These are phyloP conservation scores for Quercus wislizeni DNA, from an alignment of 306 rosid genomes.

Conservation along the genomic window DNA sequence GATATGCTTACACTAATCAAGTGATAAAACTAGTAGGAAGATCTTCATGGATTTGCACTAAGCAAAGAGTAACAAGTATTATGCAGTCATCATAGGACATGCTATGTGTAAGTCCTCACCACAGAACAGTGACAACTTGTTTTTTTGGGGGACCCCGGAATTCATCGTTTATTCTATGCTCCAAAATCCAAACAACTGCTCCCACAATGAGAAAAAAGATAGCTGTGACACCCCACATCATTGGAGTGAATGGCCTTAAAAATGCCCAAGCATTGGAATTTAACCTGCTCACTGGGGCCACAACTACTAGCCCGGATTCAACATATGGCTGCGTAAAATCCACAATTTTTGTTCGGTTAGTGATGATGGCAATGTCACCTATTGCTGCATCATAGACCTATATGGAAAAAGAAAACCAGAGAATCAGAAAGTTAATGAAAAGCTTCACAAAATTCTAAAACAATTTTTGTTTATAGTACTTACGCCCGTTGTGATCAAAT, in stretches of 20 bases:
- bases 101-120: slow-evolving; percentile 38
- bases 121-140: slow-evolving; percentile 67
- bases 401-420: slow-evolving; percentile 22
- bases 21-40: background rate
- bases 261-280: slow-evolving; percentile 84
- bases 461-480: slow-evolving; percentile 32
- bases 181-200: slow-evolving; percentile 88
- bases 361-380: slow-evolving; percentile 87
- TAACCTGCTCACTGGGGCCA: slow-evolving; percentile 55
- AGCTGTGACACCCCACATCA: slow-evolving; percentile 82
- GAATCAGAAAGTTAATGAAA: slow-evolving; percentile 21
- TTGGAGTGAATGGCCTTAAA: slow-evolving; percentile 66
- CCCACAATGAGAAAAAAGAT: slow-evolving; percentile 68
- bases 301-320: slow-evolving; percentile 92
- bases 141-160: slow-evolving; percentile 91
- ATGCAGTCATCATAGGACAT: background rate
- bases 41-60: background rate
- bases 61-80: background rate
- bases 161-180: slow-evolving; percentile 85
- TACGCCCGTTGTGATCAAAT: slow-evolving; percentile 64
- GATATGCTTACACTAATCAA: background rate
- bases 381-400: slow-evolving; percentile 82
- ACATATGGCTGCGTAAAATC: slow-evolving; percentile 94
- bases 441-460: slow-evolving; percentile 12
- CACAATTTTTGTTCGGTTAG: slow-evolving; percentile 74